Conservation (phyloP, 225 moss, liverwort and hornwort genomes). For the Bryoerythrophyllum caledonicum region DNA sequence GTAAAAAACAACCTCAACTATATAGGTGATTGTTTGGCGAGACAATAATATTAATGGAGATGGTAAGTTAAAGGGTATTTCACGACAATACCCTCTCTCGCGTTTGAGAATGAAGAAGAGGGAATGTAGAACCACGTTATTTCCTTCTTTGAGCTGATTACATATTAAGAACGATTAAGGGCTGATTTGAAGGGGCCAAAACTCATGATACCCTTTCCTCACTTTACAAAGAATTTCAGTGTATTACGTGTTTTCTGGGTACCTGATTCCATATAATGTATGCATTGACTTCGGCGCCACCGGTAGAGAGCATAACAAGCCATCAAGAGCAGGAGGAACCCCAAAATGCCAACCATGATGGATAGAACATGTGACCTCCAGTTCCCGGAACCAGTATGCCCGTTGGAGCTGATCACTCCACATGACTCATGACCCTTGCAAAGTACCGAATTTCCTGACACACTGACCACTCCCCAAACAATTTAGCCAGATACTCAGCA, state of each 20-base stretch:
- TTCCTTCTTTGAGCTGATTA: too few species aligned
- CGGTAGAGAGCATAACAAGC: conserved; percentile 33
- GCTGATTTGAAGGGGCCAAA: too few species aligned
- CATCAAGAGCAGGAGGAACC: conserved; percentile 35
- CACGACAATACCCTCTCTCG: too few species aligned
- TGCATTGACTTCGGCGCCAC: conserved; percentile 30
- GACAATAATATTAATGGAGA: too few species aligned
- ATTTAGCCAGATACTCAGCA: background rate
- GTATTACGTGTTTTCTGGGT: background rate
- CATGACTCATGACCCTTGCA: conserved; percentile 34
- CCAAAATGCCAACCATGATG: conserved; percentile 40
- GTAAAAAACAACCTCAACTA: too few species aligned
- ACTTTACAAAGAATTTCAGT: too few species aligned
- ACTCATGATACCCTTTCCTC: too few species aligned
- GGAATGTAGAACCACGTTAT: too few species aligned
- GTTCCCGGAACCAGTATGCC: conserved; percentile 13
- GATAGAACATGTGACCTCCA: conserved; percentile 41
- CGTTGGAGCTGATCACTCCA: conserved; percentile 1
- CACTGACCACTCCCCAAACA: conserved; percentile 26
- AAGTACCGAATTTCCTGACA: conserved; percentile 44
- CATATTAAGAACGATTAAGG: too few species aligned
- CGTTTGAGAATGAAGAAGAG: too few species aligned
- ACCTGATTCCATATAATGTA: conserved; percentile 35
- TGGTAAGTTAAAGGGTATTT: too few species aligned
- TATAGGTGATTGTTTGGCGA: too few species aligned